A percentile compares a stretch with the other conserved stretches of the same genome.
Conservation (phyloP, 139 green algal genomes). For the Chlorella sp. region DNA sequence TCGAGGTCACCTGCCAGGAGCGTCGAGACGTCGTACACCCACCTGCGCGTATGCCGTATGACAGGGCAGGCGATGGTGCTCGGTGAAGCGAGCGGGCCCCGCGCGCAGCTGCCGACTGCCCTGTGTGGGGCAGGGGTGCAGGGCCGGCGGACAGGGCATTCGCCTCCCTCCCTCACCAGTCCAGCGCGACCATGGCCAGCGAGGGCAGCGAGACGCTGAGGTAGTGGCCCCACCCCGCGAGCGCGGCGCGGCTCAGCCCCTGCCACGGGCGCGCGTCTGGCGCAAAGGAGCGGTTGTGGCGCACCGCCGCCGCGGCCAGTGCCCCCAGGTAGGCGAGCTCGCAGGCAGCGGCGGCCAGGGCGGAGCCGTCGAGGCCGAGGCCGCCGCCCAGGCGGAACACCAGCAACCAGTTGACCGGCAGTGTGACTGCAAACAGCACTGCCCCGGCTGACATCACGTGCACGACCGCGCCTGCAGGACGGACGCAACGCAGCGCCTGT, state of each 20-base stretch:
- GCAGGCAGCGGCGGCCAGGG: not conserved
- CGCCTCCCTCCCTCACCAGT: no score
- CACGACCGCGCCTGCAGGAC: not conserved
- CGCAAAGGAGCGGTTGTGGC: constrained; percentile 12
- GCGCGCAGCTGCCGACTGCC: not conserved
- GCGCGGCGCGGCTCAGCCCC: not conserved
- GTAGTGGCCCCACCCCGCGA: constrained; percentile 10
- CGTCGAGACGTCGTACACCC: constrained; percentile 12
- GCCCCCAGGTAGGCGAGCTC: not conserved
- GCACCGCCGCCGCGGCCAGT: not conserved
- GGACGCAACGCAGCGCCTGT: no score
- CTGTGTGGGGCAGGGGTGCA: not conserved
- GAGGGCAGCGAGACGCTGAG: not conserved
- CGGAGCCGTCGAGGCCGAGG: constrained; percentile 20
- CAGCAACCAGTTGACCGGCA: constrained; percentile 14
- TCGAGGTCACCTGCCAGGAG: constrained; percentile 8
- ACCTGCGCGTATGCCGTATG: no score
- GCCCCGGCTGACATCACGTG: constrained; percentile 5
- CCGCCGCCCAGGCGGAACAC: constrained; percentile 10
- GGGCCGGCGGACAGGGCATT: not conserved
- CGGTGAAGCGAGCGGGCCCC: no score
- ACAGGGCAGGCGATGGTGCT: no score
- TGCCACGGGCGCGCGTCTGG: not conserved
- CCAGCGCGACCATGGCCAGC: constrained; percentile 13
- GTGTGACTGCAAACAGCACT: constrained; percentile 8